A percentile compares a stretch with the other conserved stretches of the same genome.
Conservation (phyloP, 2,329 filamentous ascomycete genomes). For the Calonectria montana region DNA sequence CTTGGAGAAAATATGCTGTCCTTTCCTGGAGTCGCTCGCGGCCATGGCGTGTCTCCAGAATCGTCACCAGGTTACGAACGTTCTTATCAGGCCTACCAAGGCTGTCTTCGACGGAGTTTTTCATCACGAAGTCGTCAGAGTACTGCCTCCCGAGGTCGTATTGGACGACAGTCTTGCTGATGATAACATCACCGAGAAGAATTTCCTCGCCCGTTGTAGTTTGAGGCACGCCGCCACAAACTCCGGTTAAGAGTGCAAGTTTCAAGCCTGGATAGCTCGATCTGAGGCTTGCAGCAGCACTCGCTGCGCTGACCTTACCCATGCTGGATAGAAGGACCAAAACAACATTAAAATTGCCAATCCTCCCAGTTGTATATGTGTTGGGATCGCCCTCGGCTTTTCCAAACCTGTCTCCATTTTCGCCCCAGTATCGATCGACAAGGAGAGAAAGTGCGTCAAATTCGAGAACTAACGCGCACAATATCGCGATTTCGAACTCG, state of each 20-base stretch:
- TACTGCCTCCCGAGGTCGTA: constrained; percentile 45
- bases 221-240: constrained; percentile 52
- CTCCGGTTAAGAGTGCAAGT: constrained; percentile 51
- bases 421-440: not conserved
- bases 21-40: not conserved
- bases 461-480: constrained; percentile 25
- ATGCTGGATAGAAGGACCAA: constrained; percentile 39
- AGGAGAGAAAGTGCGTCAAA: not conserved
- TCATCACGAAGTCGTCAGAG: constrained; percentile 37
- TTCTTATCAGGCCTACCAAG: constrained; percentile 36
- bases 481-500: constrained; percentile 31
- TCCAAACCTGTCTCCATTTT: not conserved
- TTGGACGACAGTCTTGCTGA: constrained; percentile 44
- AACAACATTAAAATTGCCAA: constrained; percentile 42
- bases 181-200: constrained; percentile 47
- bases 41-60: constrained; percentile 30
- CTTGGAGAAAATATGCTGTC: not conserved
- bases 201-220: constrained; percentile 28
- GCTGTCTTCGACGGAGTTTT: constrained; percentile 38
- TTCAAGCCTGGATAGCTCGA: constrained; percentile 47
- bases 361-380: constrained; percentile 36
- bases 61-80: constrained; percentile 41
- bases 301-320: constrained; percentile 45
- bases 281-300: constrained; percentile 40
- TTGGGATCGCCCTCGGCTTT: constrained; percentile 24